Base-by-base conservation (phyloP, 2,329 filamentous ascomycete species). In the Diaporthe sp. region DNA sequence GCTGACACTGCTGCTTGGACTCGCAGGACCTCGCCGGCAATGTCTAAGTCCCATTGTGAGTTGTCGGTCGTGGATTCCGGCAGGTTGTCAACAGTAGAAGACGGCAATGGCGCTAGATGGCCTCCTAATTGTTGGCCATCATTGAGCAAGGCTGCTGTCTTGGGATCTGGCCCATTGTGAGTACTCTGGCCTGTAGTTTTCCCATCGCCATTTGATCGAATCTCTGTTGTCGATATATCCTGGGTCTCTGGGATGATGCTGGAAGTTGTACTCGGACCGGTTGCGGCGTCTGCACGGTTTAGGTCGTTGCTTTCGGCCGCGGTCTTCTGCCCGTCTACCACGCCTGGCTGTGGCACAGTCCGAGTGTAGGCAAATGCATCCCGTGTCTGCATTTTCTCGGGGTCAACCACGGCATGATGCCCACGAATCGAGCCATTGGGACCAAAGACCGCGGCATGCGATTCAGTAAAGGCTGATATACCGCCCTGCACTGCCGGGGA, bases 11-110 rank as follows among this genome's bases (percentile, higher is more conserved):
- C 84, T 1, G 88, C 86, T 76, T 94, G 92, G 61, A 93, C 88
- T 42, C 93, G 88, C 4, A 84, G 82, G 2, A 94, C 87, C 81
- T 95, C 94, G 1, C 85, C 87, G 3, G 86, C 86, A 17, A 95
- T 87, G 71, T 91, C 88, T 0, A 79, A 75, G 78, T 95, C 93
- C 80, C 94, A 95, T 77, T 94, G 90, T 0, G 91, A 89, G 55
- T 91, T 86, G 0, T 90, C 86, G 1, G 88, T 84, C 0, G 87
- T 90, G 80, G 93, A 91, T 76, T 92, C 89, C 0, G 87, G 86
- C 0, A 92, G 83, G 9, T 44, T 61, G 10, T 55, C 31, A 9
- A 61, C 61, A 17, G 71, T 73, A 4, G 39, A 28, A 37, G 44
- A 10, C 19, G 73, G 62, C 39, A 76, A 8, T 19, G 68, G 55